phyloP scores from a whole-genome alignment of 495 filamentous ascomycete species.

The Penicillium diatomitis region DNA sequence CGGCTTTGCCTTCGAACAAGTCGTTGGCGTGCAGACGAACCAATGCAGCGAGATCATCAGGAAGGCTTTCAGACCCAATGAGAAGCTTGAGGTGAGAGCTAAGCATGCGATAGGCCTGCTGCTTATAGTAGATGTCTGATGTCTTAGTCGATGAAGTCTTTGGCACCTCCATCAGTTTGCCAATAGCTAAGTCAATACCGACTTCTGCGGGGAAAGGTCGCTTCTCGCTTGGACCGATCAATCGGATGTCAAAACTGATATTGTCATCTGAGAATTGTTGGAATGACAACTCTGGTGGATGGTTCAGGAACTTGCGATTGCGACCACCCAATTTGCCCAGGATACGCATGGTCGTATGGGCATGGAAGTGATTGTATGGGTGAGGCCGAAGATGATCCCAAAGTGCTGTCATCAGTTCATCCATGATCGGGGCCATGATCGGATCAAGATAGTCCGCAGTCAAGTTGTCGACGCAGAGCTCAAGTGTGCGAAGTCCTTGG shows the following conservation, averaged over 20 bases:
- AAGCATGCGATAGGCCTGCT: conserved; percentile 80
- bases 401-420: conserved; percentile 92
- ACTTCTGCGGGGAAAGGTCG: conserved; percentile 76
- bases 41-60: conserved; percentile 76
- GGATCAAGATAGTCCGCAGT: conserved; percentile 97
- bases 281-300: conserved; percentile 70
- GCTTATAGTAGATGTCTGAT: conserved; percentile 80
- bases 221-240: conserved; percentile 81
- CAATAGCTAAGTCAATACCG: conserved; percentile 81
- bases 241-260: conserved; percentile 74
- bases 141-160: conserved; percentile 57
- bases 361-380: conserved; percentile 92
- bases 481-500: conserved; percentile 86
- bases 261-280: conserved; percentile 78
- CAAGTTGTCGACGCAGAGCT: conserved; percentile 95
- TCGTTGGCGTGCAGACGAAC: conserved; percentile 86
- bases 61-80: conserved; percentile 77
- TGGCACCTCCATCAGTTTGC: conserved; percentile 70
- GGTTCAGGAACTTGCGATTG: conserved; percentile 89
- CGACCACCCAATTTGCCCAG: conserved; percentile 93
- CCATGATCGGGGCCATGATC: conserved; percentile 98
- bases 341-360: conserved; percentile 97
- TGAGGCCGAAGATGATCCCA: conserved; percentile 89
- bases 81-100: conserved; percentile 80
- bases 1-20: conserved; percentile 56